These are phyloP conservation scores for Inonotus hispidus DNA, from an alignment of 1,284 basidiomycete genomes.

Conservation along the genomic window DNA sequence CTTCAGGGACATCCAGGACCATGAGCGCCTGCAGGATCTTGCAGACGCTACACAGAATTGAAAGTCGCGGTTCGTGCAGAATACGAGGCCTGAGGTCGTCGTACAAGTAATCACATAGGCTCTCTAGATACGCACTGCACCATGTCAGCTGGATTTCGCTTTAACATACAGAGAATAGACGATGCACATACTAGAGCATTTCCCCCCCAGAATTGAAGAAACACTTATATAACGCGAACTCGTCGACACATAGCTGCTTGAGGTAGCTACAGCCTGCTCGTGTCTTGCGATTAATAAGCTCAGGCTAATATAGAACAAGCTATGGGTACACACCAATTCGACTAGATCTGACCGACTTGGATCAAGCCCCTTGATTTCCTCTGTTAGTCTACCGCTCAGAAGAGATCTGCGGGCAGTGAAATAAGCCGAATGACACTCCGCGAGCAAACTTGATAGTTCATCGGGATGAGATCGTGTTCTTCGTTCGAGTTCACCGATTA, in stretches of 20 bases:
- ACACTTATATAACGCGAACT: constrained; percentile 77
- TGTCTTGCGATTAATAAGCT: constrained; percentile 45
- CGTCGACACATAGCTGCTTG: constrained; percentile 83
- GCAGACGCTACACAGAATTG: constrained; percentile 87
- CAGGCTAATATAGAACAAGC: constrained; percentile 1
- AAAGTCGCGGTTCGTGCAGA: constrained; percentile 83
- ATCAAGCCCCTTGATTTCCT: constrained; percentile 80
- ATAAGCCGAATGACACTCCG: constrained; percentile 83
- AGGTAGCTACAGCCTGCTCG: constrained; percentile 85
- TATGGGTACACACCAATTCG: constrained; percentile 54
- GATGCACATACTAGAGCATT: constrained; percentile 73
- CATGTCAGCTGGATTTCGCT: constrained; percentile 10
- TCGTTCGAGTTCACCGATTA: constrained; percentile 80
- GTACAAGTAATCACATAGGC: constrained; percentile 86
- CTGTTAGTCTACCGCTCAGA: constrained; percentile 62
- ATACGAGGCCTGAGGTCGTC: constrained; percentile 92
- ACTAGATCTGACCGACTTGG: constrained; percentile 76
- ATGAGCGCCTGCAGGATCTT: constrained; percentile 91
- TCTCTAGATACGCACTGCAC: constrained; percentile 77
- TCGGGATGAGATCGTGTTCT: constrained; percentile 67
- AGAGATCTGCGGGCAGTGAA: constrained; percentile 67
- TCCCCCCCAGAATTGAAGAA: constrained; percentile 86
- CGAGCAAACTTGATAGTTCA: constrained; percentile 70
- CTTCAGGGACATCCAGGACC: constrained; percentile 70
- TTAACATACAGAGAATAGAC: not conserved